These are phyloP conservation scores for Salvia splendens DNA, from an alignment of 257 asterid genomes.

Conservation along the genomic window DNA sequence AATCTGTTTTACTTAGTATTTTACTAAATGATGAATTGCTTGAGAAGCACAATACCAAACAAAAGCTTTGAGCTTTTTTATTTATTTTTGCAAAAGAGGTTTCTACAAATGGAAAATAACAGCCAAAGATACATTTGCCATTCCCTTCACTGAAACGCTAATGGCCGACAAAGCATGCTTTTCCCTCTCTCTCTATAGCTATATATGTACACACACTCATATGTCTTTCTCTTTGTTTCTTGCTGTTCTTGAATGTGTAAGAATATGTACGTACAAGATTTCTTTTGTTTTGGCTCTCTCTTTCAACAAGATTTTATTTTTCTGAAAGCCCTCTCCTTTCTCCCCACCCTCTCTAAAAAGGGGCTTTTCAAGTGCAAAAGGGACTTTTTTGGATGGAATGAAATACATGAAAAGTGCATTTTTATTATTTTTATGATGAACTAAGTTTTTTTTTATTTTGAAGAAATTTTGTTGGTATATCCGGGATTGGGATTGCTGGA, in stretches of 20 bases:
- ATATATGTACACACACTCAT: not conserved
- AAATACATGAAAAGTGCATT: slow-evolving; percentile 35
- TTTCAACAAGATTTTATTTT: slow-evolving; percentile 45
- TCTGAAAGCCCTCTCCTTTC: slow-evolving; percentile 22
- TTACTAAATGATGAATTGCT: slow-evolving; percentile 26
- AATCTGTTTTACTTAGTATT: slow-evolving; percentile 18
- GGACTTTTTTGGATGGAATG: slow-evolving; percentile 46
- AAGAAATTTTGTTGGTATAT: slow-evolving; percentile 42
- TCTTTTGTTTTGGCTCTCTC: slow-evolving; percentile 34
- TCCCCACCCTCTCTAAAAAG: slow-evolving; percentile 39
- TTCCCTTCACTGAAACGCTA: slow-evolving; percentile 61
- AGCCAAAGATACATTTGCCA: slow-evolving; percentile 35
- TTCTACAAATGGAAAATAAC: slow-evolving; percentile 46
- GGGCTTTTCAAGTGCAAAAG: slow-evolving; percentile 61
- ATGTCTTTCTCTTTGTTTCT: slow-evolving; percentile 28
- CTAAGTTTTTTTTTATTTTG: not conserved
- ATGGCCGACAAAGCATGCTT: slow-evolving; percentile 97
- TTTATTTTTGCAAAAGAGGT: slow-evolving; percentile 28
- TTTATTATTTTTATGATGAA: slow-evolving; percentile 27
- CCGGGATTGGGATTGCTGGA: slow-evolving; percentile 40
- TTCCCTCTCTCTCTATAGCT: slow-evolving; percentile 17
- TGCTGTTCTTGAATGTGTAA: slow-evolving; percentile 31
- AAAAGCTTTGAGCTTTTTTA: slow-evolving; percentile 27
- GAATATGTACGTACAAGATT: slow-evolving; percentile 8
- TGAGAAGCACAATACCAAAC: slow-evolving; percentile 36